Conservation (phyloP, 2,329 filamentous ascomycete genomes). For the Paracoccidioides lutzii region DNA sequence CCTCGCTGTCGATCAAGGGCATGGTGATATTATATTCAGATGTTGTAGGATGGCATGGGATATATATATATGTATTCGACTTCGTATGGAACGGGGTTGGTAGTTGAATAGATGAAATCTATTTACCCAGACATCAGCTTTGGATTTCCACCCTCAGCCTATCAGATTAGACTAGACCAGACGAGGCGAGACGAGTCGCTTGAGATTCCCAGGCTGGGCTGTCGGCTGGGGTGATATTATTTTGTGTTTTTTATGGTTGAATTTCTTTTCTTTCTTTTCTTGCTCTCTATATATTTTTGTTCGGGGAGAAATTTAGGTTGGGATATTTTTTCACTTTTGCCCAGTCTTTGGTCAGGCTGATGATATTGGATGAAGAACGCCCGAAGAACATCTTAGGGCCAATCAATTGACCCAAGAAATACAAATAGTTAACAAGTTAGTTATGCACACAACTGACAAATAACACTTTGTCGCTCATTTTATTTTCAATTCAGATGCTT, state of each 20-base stretch:
- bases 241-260: too few relatives aligned
- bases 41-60: too few relatives aligned
- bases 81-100: background rate
- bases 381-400: background rate
- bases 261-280: background rate
- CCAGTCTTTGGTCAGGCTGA: background rate
- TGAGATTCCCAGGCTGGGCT: too few relatives aligned
- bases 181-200: too few relatives aligned
- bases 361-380: background rate
- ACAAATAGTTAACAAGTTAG: background rate
- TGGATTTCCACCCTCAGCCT: too few relatives aligned
- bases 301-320: background rate
- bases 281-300: background rate
- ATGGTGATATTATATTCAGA: slow-evolving; percentile 20
- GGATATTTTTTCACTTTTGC: background rate
- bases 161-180: too few relatives aligned
- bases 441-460: too few relatives aligned
- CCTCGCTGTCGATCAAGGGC: slow-evolving; percentile 38
- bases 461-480: too few relatives aligned
- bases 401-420: background rate
- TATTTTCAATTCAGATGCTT: too few relatives aligned
- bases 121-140: too few relatives aligned
- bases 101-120: background rate
- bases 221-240: too few relatives aligned
- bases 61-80: background rate